These are phyloP conservation scores for Sordariomycetes sp. DNA, from an alignment of 2,329 filamentous ascomycete species.

Conservation along the genomic window DNA sequence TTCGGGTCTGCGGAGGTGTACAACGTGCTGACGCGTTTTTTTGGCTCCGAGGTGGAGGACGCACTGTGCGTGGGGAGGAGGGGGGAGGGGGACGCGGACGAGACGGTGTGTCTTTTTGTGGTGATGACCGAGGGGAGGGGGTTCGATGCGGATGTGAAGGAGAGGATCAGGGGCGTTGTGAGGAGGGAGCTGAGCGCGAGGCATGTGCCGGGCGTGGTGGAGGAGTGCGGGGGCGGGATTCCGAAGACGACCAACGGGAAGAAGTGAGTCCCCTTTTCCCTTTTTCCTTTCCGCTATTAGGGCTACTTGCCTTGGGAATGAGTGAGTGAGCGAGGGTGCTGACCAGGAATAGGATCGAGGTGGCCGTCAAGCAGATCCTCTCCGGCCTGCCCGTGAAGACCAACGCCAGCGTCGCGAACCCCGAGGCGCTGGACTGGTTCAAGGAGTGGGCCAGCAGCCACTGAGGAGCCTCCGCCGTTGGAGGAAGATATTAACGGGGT, in stretches of 20 bases:
- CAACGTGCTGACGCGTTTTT: conserved; percentile 80
- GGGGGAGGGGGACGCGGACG: conserved; percentile 61
- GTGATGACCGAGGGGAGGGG: conserved; percentile 53
- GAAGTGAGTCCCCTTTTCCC: conserved; percentile 51
- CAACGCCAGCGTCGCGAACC: conserved; percentile 87
- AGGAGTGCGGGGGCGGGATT: conserved; percentile 69
- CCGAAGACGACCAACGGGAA: conserved; percentile 92
- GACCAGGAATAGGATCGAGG: conserved; percentile 57
- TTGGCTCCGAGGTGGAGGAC: conserved; percentile 68
- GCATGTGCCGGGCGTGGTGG: conserved; percentile 78
- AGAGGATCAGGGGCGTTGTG: conserved; percentile 56
- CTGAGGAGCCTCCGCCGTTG: conserved; percentile 7
- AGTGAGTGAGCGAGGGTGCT: too few species aligned
- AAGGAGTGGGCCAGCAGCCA: conserved; percentile 58
- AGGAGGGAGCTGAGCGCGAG: conserved; percentile 73
- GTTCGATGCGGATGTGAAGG: conserved; percentile 50
- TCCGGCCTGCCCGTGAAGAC: conserved; percentile 81
- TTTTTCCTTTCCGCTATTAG: neutral
- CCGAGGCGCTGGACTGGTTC: conserved; percentile 83
- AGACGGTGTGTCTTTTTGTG: conserved; percentile 81
- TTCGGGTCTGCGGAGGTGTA: conserved; percentile 96
- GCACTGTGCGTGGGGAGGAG: conserved; percentile 78
- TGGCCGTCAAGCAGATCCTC: conserved; percentile 91
- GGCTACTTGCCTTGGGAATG: neutral
- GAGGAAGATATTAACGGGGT: neutral